Evolutionary conservation across 2,329 filamentous ascomycete species (phyloP), one percentile per base, ranked within the genome.

Genomic region (Fusarium buxicola): DNA sequence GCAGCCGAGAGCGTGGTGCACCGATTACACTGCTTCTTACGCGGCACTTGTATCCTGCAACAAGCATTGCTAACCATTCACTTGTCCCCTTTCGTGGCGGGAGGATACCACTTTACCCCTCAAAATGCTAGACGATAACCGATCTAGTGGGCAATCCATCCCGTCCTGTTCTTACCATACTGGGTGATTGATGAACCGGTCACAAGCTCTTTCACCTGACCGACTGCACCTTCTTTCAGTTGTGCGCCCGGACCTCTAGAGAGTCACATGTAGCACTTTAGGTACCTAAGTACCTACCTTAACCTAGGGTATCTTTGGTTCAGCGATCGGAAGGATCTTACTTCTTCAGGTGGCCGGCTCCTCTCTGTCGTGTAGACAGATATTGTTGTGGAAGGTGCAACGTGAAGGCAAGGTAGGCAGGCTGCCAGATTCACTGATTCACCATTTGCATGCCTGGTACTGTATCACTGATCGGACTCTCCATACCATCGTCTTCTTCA

Each of bases 171-270:
- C 55, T 58, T 65, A 36, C 64, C 60, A 31, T 55, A 35, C 48
- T 64, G 39, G 64, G 46, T 41, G 46, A 44, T 55, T 58, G 50
- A 21, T 21, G 21, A 6, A 53, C 48, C 50, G 46, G 60, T 64
- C 64, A 67, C 63, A 58, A 43, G 60, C 54, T 55, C 51, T 47
- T 48, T 67, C 66, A 63, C 66, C 60, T 69, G 66, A 69, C 64
- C 45, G 38, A 43, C 44, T 45, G 48, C 48, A 49, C 27, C 39
- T 53, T 34, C 46, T 35, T 40, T 41, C 44, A 50, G 30, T 49
- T 48, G 38, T 59, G 57, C 58, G 55, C 48, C 51, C 52, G 47
- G 46, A 52, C 46, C 40, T 51, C 41, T 49, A 60, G n/a, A n/a
- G n/a, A n/a, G 54, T 61, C 56, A 61, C 57, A 58, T 62, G 60